Evolutionary conservation across 441 rosid species (phyloP).

Genomic region (Populus hybrid): DNA sequence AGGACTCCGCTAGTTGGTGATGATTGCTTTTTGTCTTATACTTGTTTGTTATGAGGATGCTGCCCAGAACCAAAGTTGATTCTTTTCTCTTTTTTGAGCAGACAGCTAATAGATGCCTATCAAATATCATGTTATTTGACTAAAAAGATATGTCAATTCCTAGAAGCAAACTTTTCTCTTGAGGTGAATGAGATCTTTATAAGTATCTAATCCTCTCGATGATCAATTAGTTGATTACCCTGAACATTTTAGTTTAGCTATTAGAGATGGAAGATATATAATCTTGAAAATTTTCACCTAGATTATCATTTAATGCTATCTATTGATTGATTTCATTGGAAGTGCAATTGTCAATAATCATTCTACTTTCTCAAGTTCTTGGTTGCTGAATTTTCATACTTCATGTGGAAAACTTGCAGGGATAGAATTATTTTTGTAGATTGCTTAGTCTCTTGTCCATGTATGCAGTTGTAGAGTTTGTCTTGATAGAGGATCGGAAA

Average conservation of each 20-base stretch:
- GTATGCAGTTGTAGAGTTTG: neutral
- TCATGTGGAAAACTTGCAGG: neutral
- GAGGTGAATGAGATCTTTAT: neutral
- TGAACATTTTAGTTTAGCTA: neutral
- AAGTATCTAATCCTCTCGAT: neutral
- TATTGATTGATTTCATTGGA: neutral
- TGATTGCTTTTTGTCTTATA: neutral
- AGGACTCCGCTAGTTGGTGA: neutral
- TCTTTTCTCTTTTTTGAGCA: neutral
- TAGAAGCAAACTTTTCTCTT: neutral
- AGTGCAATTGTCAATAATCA: neutral
- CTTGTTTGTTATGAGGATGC: too few species aligned
- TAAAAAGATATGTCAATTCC: neutral
- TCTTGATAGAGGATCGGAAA: neutral
- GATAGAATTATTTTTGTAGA: neutral
- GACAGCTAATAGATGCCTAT: neutral
- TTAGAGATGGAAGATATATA: neutral
- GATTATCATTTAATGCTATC: slow-evolving; percentile 3
- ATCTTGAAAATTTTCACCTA: neutral
- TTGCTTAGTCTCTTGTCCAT: neutral
- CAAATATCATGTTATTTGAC: neutral
- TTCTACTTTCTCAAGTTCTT: slow-evolving; percentile 8
- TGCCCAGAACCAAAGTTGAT: too few species aligned
- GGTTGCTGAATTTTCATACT: neutral
- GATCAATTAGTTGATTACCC: neutral